Evolutionary conservation across 208 protist species (phyloP).

Genomic region (Acanthamoeba rhysodes): DNA sequence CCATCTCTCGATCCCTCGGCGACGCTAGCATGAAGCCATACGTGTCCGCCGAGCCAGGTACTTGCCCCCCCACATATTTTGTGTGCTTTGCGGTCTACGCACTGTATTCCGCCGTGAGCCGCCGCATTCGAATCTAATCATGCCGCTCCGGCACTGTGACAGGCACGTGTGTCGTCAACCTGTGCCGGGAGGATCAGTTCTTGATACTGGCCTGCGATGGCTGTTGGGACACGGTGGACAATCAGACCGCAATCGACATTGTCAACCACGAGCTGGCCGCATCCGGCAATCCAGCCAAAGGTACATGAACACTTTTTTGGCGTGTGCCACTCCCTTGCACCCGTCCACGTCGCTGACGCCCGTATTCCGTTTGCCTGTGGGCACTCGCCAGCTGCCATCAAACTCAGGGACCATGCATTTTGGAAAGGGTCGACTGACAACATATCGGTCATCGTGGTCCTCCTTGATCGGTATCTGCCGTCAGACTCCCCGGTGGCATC

Average conservation of each 20-base stretch:
- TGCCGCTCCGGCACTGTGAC: neutral
- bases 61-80: neutral
- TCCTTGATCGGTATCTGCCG: constrained; percentile 40
- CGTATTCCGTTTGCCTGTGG: neutral
- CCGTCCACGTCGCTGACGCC: neutral
- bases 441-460: constrained; percentile 60
- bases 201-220: constrained; percentile 74
- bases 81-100: neutral
- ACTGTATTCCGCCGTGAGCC: neutral
- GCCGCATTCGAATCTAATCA: neutral
- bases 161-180: constrained; percentile 73
- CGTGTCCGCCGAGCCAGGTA: constrained; percentile 68
- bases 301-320: neutral
- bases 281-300: constrained; percentile 19
- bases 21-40: constrained; percentile 74
- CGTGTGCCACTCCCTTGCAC: neutral
- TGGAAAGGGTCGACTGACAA: constrained; percentile 45
- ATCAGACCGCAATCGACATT: constrained; percentile 71
- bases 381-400: constrained; percentile 1
- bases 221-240: constrained; percentile 70
- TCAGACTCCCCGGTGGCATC: neutral
- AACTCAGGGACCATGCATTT: constrained; percentile 48
- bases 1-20: constrained; percentile 71
- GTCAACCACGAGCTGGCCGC: constrained; percentile 19
- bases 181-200: constrained; percentile 69